These are phyloP conservation scores for Mycena olivaceomarginata DNA, from an alignment of 768 basidiomycete species.

Conservation along the genomic window DNA sequence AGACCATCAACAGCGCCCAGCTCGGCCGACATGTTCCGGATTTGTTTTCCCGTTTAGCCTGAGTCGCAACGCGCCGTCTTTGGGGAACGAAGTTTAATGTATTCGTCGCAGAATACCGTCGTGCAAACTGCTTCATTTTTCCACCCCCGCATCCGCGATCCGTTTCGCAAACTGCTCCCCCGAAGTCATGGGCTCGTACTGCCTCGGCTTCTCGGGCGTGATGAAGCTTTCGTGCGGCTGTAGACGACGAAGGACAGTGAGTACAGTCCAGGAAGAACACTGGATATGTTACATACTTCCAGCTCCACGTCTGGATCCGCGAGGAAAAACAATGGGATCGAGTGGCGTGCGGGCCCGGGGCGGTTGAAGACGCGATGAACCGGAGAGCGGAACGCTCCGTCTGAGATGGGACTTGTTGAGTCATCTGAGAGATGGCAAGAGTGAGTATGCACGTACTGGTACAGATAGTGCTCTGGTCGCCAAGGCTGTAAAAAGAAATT, in stretches of 20 bases:
- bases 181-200: conserved; percentile 4
- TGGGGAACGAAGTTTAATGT: too few species aligned
- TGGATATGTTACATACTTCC: background rate
- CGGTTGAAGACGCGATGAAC: conserved; percentile 14
- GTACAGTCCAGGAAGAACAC: background rate
- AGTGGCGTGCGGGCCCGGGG: background rate
- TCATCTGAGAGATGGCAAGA: background rate
- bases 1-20: too few species aligned
- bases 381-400: background rate
- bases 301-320: background rate
- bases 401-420: background rate
- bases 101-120: too few species aligned
- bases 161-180: background rate
- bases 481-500: background rate
- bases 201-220: background rate
- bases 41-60: too few species aligned
- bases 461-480: conserved; percentile 4
- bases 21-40: too few species aligned
- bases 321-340: conserved; percentile 6
- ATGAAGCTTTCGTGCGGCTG: background rate
- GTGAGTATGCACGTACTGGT: background rate
- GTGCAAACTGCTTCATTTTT: too few species aligned
- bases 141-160: background rate
- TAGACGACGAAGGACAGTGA: too few species aligned
- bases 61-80: too few species aligned